These are phyloP conservation scores for Mariannaea sp. DNA, from an alignment of 2,329 filamentous ascomycete genomes.

Conservation along the genomic window DNA sequence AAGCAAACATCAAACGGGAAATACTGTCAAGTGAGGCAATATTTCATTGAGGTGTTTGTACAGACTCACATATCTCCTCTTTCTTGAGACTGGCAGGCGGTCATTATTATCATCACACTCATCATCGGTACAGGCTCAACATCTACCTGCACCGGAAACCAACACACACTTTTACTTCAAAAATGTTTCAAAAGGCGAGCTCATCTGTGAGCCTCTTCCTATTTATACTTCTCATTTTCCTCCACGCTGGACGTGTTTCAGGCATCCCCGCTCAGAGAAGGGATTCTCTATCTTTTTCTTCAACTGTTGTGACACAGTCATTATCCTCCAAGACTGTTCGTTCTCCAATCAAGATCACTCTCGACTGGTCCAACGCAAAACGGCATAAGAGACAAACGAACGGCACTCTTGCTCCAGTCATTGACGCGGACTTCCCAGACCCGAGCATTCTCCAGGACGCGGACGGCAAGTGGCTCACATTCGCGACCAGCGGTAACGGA, in stretches of 20 bases:
- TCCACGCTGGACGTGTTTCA: not conserved
- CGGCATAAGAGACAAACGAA: constrained; percentile 18
- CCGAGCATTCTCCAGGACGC: constrained; percentile 55
- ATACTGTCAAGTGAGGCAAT: not conserved
- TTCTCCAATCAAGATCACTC: constrained; percentile 6
- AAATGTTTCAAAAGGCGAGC: not conserved
- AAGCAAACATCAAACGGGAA: not conserved
- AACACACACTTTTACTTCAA: not conserved
- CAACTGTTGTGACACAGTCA: not conserved
- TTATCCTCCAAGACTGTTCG: not conserved
- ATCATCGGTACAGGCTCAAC: too few relatives aligned
- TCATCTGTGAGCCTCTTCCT: constrained; percentile 6
- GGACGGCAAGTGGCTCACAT: constrained; percentile 60
- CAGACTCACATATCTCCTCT: not conserved
- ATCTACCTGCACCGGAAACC: not conserved
- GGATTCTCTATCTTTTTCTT: not conserved
- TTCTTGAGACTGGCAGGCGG: not conserved
- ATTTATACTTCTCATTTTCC: constrained; percentile 2
- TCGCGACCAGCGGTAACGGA: constrained; percentile 57
- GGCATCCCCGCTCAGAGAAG: not conserved
- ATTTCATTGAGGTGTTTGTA: not conserved
- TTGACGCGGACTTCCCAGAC: constrained; percentile 56
- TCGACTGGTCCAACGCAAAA: constrained; percentile 9
- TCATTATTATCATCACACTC: too few relatives aligned
- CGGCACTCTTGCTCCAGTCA: constrained; percentile 16